Base-by-base conservation (phyloP, 768 basidiomycete species). In the Hericium rajendrae region DNA sequence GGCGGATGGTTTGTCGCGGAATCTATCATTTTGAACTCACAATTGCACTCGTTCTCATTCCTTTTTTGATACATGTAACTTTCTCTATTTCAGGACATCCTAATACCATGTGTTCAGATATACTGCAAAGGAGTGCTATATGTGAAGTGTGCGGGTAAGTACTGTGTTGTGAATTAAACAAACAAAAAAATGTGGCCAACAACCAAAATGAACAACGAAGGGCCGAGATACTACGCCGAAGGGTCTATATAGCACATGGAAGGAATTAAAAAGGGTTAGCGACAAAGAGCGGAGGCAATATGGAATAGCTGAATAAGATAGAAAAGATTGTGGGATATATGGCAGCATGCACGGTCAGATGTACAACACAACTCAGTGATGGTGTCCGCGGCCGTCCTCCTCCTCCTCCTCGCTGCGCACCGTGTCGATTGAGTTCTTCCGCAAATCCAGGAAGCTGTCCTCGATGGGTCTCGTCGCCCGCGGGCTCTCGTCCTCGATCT, bases 401-500 rank as follows among this genome's bases (percentile, higher is more conserved):
- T 61, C 78, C 56, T 79, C 60, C 46, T 67, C 64, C 46, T 58
- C 57, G 56, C 69, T 73, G 51, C 68, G 66, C 37, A 71, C 59
- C 5, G 72, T 69, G 65, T 76, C 74, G 53, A 76, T 69, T n/a
- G 74, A 76, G 49, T 63, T 67, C 61, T 70, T 70, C 10, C 72
- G 71, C 58, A 76, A 65, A 57, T 75, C 74, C 26, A 76, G 66
- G 68, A 76, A 76, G 61, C 73, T 76, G 60, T 68, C 67, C 50
- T 69, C 70, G 37, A 66, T 62, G 1, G 60, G 60, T 15, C 60
- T 16, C 32, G 54, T 57, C 37, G 63, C 61, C 22, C 28, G 59
- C 28, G 67, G 65, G 20, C 32, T 52, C 28, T 69, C 68, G 57
- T 76, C 73, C 22, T 72, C 83, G 57, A 88, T 85, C 38, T 87